Base-by-base conservation (phyloP, 352 stramenopile genomes). In the Globisporangium carolinianum region DNA sequence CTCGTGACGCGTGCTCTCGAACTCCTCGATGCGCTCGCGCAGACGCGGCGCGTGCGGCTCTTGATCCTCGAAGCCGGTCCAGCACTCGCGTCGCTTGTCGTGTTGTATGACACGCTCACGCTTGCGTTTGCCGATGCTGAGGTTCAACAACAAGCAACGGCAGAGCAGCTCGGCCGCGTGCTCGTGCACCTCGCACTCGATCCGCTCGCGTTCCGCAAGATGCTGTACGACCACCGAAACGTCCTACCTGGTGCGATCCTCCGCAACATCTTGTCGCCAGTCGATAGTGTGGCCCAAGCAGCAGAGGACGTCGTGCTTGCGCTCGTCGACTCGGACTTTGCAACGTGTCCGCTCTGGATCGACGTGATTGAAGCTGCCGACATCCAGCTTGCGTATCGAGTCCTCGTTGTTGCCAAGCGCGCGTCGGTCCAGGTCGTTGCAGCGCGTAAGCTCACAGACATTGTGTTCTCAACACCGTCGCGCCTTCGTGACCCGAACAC, bases 291-390 rank as follows among this genome's bases (percentile, higher is more conserved):
- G 4, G 71, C 79, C 5, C 58, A 72, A 14, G 86, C 69, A 6
- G 83, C 83, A 0, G 83, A 91, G 58, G 73, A 87, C 47, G 86
- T 91, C 10, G 76, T 91, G 4, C 59, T 83, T 12, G 86, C 87
- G 43, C 73, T 93, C 8, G 83, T 91, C 12, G 79, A 87, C 55
- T 88, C 80, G 11, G 83, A 93, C 56, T 93, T 90, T 51, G 78
- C 81, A 11, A 91, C 80, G 36, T 93, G 83, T 50, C 83, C 83
- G 7, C 56, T 93, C n/a, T 93, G 83, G 83, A 66, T 86, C 42
- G 65, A 88, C 57, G 61, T 90, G 53, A 85, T 93, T 36, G 77
- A 90, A 56, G 78, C 38, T 12, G 72, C 71, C 10, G 76, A 87
- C 52, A 73, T 91, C 18, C 67, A 79, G 36, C 62, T 77, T 6